A percentile compares a stretch with the other conserved stretches of the same genome.
These are phyloP conservation scores for Helichrysum umbraculigerum DNA, from an alignment of 129 eudicot species.

Conservation along the genomic window DNA sequence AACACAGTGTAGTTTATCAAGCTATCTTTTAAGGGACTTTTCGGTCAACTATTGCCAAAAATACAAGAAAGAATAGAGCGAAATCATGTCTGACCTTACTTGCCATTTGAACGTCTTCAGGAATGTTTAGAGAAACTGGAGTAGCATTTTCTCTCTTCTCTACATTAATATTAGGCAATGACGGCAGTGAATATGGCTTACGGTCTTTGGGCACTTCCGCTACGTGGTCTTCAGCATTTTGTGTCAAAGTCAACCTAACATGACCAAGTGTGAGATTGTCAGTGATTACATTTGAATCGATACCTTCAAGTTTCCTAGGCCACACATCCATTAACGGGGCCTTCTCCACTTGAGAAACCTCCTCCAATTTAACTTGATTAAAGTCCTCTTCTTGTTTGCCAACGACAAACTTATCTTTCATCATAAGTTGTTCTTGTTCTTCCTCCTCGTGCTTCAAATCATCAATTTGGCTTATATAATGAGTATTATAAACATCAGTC, in stretches of 20 bases:
- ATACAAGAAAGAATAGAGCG: background rate
- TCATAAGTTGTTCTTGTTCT: conserved; percentile 21
- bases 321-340: conserved; percentile 23
- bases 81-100: conserved; percentile 48
- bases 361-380: conserved; percentile 38
- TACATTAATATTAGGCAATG: conserved; percentile 28
- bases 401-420: conserved; percentile 23
- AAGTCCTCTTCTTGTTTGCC: conserved; percentile 34
- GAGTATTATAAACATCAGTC: conserved; percentile 25
- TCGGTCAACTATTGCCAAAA: background rate
- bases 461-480: conserved; percentile 19
- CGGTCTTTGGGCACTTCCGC: conserved; percentile 37
- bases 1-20: too few species aligned
- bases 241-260: conserved; percentile 32
- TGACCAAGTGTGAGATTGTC: conserved; percentile 34
- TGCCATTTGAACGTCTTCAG: conserved; percentile 45
- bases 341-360: conserved; percentile 30
- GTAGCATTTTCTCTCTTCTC: conserved; percentile 28
- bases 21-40: background rate
- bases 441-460: conserved; percentile 19
- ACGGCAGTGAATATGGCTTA: conserved; percentile 31
- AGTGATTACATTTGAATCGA: conserved; percentile 17
- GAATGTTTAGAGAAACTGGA: conserved; percentile 28
- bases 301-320: conserved; percentile 20
- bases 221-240: conserved; percentile 33